These are phyloP conservation scores for Coemansia sp. DNA, from an alignment of 192 early-diverging fungal genomes.

Conservation along the genomic window DNA sequence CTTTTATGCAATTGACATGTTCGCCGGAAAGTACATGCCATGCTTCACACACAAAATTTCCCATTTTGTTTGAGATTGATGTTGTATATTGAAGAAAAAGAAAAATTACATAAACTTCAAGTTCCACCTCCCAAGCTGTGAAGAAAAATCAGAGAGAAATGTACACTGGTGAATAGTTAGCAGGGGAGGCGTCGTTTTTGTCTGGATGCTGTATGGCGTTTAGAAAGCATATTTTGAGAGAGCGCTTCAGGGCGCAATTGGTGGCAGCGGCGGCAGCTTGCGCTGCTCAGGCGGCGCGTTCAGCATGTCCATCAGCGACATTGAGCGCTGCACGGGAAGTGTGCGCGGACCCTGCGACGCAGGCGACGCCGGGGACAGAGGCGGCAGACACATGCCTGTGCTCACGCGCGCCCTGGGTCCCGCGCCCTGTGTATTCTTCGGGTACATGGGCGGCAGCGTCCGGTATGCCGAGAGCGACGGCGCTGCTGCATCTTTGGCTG, in stretches of 20 bases:
- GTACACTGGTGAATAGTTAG: neutral
- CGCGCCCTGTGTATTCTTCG: neutral
- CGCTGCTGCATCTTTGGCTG: conserved; percentile 1
- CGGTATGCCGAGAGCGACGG: conserved; percentile 1
- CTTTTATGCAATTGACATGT: no score
- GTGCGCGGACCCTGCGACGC: neutral
- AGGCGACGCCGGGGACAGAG: conserved; percentile 1
- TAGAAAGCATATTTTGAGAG: neutral
- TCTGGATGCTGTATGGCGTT: neutral
- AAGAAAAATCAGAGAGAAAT: neutral
- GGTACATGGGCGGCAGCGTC: conserved; percentile 2
- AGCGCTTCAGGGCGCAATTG: conserved; percentile 10
- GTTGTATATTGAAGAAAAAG: neutral
- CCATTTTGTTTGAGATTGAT: no score
- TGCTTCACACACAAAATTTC: neutral
- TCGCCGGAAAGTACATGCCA: neutral
- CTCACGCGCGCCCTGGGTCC: conserved; percentile 6
- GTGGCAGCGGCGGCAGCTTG: conserved; percentile 45
- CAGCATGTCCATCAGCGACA: conserved; percentile 52
- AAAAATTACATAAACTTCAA: conserved; percentile 1
- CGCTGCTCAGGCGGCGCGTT: conserved; percentile 51
- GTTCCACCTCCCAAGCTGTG: neutral
- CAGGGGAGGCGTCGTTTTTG: neutral
- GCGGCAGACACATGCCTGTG: neutral
- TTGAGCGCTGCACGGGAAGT: conserved; percentile 27